Percentiles rank a stretch among this genome's conserved stretches.
Conservation (phyloP, 75 land plant species). For the Pinus albicaulis region DNA sequence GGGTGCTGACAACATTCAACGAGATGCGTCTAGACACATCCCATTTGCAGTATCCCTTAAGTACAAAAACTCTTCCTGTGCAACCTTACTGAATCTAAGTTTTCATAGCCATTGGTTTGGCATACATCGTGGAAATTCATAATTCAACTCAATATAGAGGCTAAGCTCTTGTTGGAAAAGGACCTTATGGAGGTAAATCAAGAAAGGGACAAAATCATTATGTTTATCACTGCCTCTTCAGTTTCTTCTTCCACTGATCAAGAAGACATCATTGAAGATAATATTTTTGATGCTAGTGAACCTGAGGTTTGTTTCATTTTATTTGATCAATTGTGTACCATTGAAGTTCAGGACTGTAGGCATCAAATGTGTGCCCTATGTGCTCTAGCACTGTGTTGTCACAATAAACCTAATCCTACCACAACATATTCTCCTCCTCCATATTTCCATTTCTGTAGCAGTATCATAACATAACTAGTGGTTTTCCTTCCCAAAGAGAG, state of each 20-base stretch:
- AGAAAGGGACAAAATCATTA: slow-evolving; percentile 62
- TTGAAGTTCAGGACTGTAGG: too few species aligned
- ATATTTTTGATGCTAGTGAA: too few species aligned
- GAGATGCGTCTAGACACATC: slow-evolving; percentile 64
- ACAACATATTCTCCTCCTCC: too few species aligned
- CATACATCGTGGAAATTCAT: slow-evolving; percentile 92
- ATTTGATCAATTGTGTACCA: too few species aligned
- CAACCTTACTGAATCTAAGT: slow-evolving; percentile 56
- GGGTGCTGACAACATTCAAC: too few species aligned
- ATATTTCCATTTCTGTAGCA: slow-evolving; percentile 86
- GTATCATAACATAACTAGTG: slow-evolving; percentile 48
- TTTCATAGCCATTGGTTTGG: slow-evolving; percentile 93
- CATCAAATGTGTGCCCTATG: too few species aligned
- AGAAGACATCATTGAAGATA: too few species aligned
- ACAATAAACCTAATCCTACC: too few species aligned
- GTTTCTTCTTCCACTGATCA: slow-evolving; percentile 44
- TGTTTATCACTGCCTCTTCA: slow-evolving; percentile 40
- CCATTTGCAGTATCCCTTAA: slow-evolving; percentile 68
- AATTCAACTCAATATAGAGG: slow-evolving; percentile 72
- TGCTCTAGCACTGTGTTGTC: too few species aligned
- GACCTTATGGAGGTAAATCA: slow-evolving; percentile 81
- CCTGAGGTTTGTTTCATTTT: too few species aligned
- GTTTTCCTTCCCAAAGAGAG: slow-evolving; percentile 40
- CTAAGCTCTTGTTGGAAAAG: slow-evolving; percentile 64
- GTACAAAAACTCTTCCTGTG: too few species aligned